Evolutionary conservation across 768 basidiomycete species (phyloP), one percentile per base, ranked within the genome.

Genomic region (Mycena vulgaris): DNA sequence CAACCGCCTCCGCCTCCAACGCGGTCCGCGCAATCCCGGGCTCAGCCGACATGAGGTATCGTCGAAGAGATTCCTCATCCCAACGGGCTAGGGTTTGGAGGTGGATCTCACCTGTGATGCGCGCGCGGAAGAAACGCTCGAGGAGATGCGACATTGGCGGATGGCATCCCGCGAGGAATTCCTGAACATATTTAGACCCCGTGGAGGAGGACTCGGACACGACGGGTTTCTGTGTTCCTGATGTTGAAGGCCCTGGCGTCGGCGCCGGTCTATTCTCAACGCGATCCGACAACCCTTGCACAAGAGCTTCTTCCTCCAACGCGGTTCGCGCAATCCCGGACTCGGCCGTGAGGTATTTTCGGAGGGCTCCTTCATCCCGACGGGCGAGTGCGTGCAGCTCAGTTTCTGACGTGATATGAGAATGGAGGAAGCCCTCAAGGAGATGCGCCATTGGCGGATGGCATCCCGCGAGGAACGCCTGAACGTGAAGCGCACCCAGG

Each of bases 131-230:
- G 37, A 72, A 72, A 1, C 17, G 7, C 5, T 68, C 58, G 7
- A 68, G 40, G n/a, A 68, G 71, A 59, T 66, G 71, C 17, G 31
- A 25, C 70, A 71, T 67, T 10, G 70, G 70, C 11, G 70, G 70
- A 4, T 63, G 56, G 39, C 66, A 72, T 55, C n/a, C n/a, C n/a
- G n/a, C n/a, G n/a, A n/a, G n/a, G n/a, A n/a, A n/a, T n/a, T n/a
- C n/a, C n/a, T n/a, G n/a, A n/a, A n/a, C n/a, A n/a, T n/a, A n/a
- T n/a, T n/a, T n/a, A n/a, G n/a, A n/a, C n/a, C n/a, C n/a, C n/a
- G n/a, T n/a, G n/a, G n/a, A n/a, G n/a, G n/a, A n/a, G n/a, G n/a
- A n/a, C n/a, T n/a, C n/a, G n/a, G n/a, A n/a, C n/a, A n/a, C n/a
- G n/a, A n/a, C n/a, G n/a, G n/a, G n/a, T n/a, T n/a, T n/a, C n/a